A percentile compares a stretch with the other conserved stretches of the same genome.
Conservation (phyloP, 73 alveolate genomes). For the Paramecium primaurelia region DNA sequence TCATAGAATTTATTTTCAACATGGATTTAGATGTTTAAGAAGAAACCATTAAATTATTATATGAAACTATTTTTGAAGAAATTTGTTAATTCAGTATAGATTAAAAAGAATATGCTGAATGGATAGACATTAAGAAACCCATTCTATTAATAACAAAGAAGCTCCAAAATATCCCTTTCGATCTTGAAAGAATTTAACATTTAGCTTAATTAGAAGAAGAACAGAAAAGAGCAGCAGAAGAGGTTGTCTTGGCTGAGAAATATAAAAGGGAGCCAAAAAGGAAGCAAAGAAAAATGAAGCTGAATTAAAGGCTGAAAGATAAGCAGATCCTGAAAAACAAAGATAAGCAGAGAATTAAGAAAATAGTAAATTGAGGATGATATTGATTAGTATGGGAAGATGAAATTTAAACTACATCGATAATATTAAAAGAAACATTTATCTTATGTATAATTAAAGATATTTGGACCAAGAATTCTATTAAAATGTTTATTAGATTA, state of each 20-base stretch:
- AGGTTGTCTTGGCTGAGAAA: not conserved
- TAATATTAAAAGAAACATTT: conserved; percentile 23
- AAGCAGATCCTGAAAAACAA: conserved; percentile 17
- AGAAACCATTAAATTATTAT: conserved; percentile 35
- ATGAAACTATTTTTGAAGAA: conserved; percentile 50
- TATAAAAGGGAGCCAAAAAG: conserved; percentile 54
- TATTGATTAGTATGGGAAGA: not conserved
- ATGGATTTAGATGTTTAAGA: conserved; percentile 55
- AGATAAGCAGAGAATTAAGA: conserved; percentile 1
- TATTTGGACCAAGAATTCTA: conserved; percentile 23
- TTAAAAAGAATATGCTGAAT: conserved; percentile 9
- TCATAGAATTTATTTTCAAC: conserved; percentile 47
- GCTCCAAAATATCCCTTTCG: conserved; percentile 40
- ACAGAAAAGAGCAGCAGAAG: not conserved
- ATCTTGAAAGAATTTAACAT: conserved; percentile 19
- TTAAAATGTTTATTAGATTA: conserved; percentile 49
- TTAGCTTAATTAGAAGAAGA: conserved; percentile 6
- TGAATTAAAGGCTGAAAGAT: conserved; percentile 29
- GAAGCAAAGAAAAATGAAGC: conserved; percentile 55
- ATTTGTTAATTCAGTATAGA: conserved; percentile 42
- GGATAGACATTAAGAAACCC: conserved; percentile 26
- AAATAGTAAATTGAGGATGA: not conserved
- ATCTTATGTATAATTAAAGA: not conserved
- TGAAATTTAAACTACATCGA: conserved; percentile 15
- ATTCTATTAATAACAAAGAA: conserved; percentile 7